A percentile compares a stretch with the other conserved stretches of the same genome.
These are phyloP conservation scores for Cornus suecica DNA, from an alignment of 148 eudicot genomes.

Conservation along the genomic window DNA sequence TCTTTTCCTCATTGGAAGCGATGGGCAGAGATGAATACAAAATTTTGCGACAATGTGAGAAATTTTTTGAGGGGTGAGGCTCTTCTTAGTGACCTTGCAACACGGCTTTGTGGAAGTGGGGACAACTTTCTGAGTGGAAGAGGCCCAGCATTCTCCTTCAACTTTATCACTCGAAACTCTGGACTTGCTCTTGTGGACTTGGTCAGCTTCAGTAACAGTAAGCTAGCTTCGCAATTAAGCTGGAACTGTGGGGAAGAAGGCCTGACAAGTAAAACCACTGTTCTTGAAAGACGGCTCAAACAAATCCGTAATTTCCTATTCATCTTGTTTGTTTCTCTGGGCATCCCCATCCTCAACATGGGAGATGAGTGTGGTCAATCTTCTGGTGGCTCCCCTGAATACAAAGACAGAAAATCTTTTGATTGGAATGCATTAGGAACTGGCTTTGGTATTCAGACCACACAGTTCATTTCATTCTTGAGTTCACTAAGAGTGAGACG, in stretches of 20 bases:
- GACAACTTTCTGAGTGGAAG: slow-evolving; percentile 67
- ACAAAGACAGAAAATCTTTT: slow-evolving; percentile 51
- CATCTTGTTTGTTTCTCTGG: slow-evolving; percentile 72
- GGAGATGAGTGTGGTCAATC: slow-evolving; percentile 98
- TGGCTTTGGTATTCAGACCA: slow-evolving; percentile 65
- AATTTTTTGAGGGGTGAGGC: slow-evolving; percentile 74
- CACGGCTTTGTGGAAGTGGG: slow-evolving; percentile 96
- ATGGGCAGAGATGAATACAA: slow-evolving; percentile 87
- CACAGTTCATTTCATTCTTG: slow-evolving; percentile 68
- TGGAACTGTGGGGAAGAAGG: slow-evolving; percentile 99
- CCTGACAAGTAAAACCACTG: slow-evolving; percentile 53
- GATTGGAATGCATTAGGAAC: slow-evolving; percentile 73
- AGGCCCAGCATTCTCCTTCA: slow-evolving; percentile 85
- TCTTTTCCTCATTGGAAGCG: slow-evolving; percentile 91
- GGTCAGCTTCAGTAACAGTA: slow-evolving; percentile 70
- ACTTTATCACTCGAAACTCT: slow-evolving; percentile 58
- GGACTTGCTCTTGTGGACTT: slow-evolving; percentile 88
- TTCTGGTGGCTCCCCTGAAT: slow-evolving; percentile 56
- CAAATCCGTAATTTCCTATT: slow-evolving; percentile 83
- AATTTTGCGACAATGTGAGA: slow-evolving; percentile 58
- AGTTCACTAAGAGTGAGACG: slow-evolving; percentile 56
- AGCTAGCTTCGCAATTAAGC: slow-evolving; percentile 60
- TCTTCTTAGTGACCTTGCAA: slow-evolving; percentile 73
- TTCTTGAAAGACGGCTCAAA: slow-evolving; percentile 79
- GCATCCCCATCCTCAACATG: slow-evolving; percentile 92